Conservation (phyloP, 768 basidiomycete genomes). For the Trichaptum fuscoviolaceum region DNA sequence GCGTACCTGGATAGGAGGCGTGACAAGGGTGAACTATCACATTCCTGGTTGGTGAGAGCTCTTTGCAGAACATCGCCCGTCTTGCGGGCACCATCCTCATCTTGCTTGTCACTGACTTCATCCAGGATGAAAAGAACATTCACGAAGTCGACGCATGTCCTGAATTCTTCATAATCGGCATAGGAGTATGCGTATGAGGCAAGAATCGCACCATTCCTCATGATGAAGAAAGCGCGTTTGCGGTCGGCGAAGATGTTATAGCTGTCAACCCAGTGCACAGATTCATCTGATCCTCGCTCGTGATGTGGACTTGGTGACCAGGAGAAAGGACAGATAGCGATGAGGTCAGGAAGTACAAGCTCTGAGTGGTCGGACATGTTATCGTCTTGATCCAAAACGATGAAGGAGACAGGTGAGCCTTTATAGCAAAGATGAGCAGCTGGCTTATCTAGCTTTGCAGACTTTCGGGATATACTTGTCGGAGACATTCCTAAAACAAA, state of each 20-base stretch:
- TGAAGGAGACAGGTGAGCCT: neutral
- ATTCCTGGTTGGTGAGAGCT: slow-evolving; percentile 43
- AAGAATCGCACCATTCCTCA: slow-evolving; percentile 41
- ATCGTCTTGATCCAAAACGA: neutral
- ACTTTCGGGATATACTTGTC: no score
- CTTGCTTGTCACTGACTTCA: slow-evolving; percentile 16
- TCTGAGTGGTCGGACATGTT: neutral
- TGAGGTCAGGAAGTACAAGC: slow-evolving; percentile 14
- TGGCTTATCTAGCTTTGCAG: no score
- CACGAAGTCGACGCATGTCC: slow-evolving; percentile 14
- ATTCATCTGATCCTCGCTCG: slow-evolving; percentile 5
- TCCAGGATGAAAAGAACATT: slow-evolving; percentile 14
- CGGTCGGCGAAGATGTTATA: slow-evolving; percentile 21
- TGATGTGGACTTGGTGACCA: slow-evolving; percentile 12
- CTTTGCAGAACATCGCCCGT: slow-evolving; percentile 50
- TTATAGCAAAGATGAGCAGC: neutral
- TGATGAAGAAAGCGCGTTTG: slow-evolving; percentile 59
- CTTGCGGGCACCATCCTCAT: slow-evolving; percentile 21
- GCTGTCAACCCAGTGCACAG: slow-evolving; percentile 12
- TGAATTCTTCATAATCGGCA: slow-evolving; percentile 11
- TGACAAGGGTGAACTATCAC: slow-evolving; percentile 51
- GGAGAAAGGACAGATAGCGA: slow-evolving; percentile 11
- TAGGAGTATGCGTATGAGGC: slow-evolving; percentile 12
- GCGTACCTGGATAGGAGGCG: slow-evolving; percentile 58
- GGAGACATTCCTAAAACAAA: no score